A percentile compares a stretch with the other conserved stretches of the same genome.
Conservation (phyloP, 129 eudicot genomes). For the Cynara cardunculus region DNA sequence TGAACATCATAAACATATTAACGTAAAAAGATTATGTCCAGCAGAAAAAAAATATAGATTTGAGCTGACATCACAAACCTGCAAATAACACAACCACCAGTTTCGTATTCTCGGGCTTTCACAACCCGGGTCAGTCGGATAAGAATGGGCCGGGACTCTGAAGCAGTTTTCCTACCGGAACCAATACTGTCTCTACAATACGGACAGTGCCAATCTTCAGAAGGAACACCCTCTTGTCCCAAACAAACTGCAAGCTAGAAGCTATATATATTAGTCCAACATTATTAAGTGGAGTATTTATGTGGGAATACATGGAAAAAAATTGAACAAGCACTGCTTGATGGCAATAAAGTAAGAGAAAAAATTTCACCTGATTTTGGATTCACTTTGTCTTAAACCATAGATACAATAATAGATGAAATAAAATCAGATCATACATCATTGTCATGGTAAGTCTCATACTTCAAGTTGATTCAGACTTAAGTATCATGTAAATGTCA, state of each 20-base stretch:
- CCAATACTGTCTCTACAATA: conserved; percentile 59
- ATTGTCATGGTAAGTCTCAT: background rate
- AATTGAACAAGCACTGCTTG: background rate
- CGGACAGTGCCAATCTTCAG: conserved; percentile 71
- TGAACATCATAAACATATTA: background rate
- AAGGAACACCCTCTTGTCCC: conserved; percentile 55
- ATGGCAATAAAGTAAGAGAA: background rate
- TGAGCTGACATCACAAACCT: conserved; percentile 46
- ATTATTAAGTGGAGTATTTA: background rate
- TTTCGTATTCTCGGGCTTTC: conserved; percentile 64
- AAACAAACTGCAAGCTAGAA: conserved; percentile 66
- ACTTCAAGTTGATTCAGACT: background rate
- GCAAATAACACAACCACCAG: conserved; percentile 96
- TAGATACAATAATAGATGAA: background rate
- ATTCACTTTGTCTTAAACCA: conserved; percentile 1
- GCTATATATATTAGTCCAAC: conserved; percentile 15
- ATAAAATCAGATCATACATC: background rate
- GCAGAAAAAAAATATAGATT: background rate
- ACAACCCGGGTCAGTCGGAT: conserved; percentile 78
- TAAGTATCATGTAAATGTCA: background rate
- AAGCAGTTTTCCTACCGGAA: conserved; percentile 46
- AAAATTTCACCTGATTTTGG: background rate
- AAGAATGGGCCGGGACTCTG: conserved; percentile 62
- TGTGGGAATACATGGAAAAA: background rate
- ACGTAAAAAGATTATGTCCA: background rate